Base-by-base conservation (phyloP, 108 stramenopile genomes). In the Skeletonema costatum region DNA sequence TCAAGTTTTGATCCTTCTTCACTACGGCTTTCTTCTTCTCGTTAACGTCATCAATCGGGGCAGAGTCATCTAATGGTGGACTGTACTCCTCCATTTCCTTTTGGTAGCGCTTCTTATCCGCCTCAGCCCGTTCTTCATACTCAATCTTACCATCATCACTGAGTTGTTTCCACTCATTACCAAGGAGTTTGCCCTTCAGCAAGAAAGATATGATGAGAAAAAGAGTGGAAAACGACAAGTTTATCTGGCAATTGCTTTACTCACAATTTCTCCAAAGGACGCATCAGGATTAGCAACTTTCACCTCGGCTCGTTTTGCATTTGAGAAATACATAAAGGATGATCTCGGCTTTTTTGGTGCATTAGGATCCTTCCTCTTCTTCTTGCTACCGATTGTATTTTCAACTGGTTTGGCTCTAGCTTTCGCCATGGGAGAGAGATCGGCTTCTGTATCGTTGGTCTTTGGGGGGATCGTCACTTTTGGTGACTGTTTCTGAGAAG, bases 81-180 rank as follows among this genome's bases (percentile, higher is more conserved):
- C 17, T 31, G 70, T 87, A 87, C 3, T 75, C 68, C 48, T 83
- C 85, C 87, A 89, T 89, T 48, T 89, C 87, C 35, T 63, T 74
- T 16, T 84, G 74, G 68, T 89, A 87, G 41, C 87, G 82, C 44
- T 73, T 81, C 46, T 82, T 77, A 30, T 89, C 88, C 36, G 78
- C 61, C 17, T 79, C 86, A 7, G 88, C 86, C 33, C 68, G 46
- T n/a, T 60, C 78, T 25, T 86, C 85, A 51, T 73, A 89, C 25
- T 30, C 60, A 32, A 72, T 77, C 30, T 78, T 75, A 13, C 83
- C 85, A 30, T 64, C 75, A 2, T 65, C 17, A 19, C 65, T 61
- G 9, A 89, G 78, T 21, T 80, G 63, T 44, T 74, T 77, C 74
- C 84, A 89, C 39, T 83, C 48, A 63, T 76, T 74, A 17, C 80